A percentile compares a stretch with the other conserved stretches of the same genome.
These are phyloP conservation scores for Phellopilus nigrolimitatus DNA, from an alignment of 1,284 basidiomycete species.

Conservation along the genomic window DNA sequence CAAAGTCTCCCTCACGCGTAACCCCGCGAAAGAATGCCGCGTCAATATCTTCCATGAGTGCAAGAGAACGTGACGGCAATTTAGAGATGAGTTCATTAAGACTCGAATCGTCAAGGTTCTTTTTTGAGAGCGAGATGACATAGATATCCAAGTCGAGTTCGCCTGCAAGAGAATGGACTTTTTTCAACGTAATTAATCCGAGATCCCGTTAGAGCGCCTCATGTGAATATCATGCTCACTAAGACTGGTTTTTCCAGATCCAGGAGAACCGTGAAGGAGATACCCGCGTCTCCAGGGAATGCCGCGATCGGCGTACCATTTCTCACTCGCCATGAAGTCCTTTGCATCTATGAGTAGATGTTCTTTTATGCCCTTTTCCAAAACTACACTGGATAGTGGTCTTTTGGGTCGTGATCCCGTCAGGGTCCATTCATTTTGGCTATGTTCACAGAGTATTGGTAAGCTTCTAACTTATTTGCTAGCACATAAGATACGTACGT, in stretches of 20 bases:
- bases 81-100: conserved; percentile 58
- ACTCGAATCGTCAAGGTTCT: conserved; percentile 60
- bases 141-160: conserved; percentile 73
- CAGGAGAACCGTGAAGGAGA: conserved; percentile 55
- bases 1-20: conserved; percentile 37
- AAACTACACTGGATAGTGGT: conserved; percentile 26
- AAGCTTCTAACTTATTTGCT: neutral
- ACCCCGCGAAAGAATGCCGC: conserved; percentile 61
- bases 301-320: conserved; percentile 31
- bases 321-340: conserved; percentile 30
- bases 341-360: conserved; percentile 28
- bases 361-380: conserved; percentile 26
- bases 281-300: conserved; percentile 32
- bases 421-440: conserved; percentile 24
- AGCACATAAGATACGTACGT: conserved; percentile 24
- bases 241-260: conserved; percentile 71
- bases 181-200: neutral
- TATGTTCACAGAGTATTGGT: conserved; percentile 4
- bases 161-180: conserved; percentile 66
- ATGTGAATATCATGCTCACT: conserved; percentile 26
- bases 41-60: conserved; percentile 79
- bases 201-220: neutral
- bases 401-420: conserved; percentile 27
- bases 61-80: conserved; percentile 66
- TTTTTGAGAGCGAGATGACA: conserved; percentile 67